Evolutionary conservation across 169 alveolate species (phyloP), one percentile per base, ranked within the genome.

Genomic region (Plasmodium cynomolgi): DNA sequence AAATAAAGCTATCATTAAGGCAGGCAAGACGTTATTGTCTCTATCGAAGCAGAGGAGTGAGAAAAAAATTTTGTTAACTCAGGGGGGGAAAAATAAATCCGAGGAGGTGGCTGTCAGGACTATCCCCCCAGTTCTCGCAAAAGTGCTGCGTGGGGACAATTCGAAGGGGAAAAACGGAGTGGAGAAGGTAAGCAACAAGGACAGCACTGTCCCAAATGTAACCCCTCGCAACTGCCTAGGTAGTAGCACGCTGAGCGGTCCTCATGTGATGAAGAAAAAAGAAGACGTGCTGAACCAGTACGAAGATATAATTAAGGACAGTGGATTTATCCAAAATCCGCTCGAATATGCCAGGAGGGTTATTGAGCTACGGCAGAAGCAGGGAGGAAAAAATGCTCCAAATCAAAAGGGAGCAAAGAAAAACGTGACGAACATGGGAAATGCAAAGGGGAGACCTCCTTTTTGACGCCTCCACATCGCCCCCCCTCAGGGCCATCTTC

Each of bases 261-360:
- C 39, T 47, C 50, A 82, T 44, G 39, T 23, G 13, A 71, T 33
- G 54, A 72, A 81, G 44, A 91, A 7, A 7, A 81, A 72, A 91
- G 62, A 29, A 44, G 81, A 81, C 23, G 58, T 91, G n/a, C n/a
- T 79, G 9, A 82, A 81, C 33, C 44, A 81, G 62, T 91, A 91
- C 62, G 95, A 91, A n/a, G 33, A 91, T 81, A 73, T 91, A 82
- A 33, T 91, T 20, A 72, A 31, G 29, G 54, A 85, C 9, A 62
- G 41, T 31, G 79, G 37, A 0, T 91, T 77, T 74, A 71, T 91
- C 34, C 68, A 91, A 31, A 83, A 91, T 33, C 95, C 95, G 23
- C 86, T 90, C 13, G 91, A 90, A 90, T 90, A 13, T 80, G 94
- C 83, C 13, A 90, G 82, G 34, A 39, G 72, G 56, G 37, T 81